Conservation (phyloP, 306 rosid species). For the Fagus crenata region DNA sequence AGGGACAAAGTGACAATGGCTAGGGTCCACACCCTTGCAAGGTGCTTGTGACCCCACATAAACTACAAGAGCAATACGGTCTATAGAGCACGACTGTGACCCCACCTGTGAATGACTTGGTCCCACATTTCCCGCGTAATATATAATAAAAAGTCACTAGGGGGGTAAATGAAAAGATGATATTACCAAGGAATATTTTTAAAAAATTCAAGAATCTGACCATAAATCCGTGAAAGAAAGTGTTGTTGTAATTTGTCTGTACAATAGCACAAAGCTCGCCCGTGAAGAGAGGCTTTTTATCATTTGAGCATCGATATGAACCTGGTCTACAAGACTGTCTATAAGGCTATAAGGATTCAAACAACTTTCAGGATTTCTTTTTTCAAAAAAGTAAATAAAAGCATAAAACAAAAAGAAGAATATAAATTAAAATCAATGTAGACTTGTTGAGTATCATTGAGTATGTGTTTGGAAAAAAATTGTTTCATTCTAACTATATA, state of each 20-base stretch:
- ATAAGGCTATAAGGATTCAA: not conserved
- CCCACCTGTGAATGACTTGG: constrained; percentile 23
- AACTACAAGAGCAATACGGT: not conserved
- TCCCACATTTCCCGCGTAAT: constrained; percentile 56
- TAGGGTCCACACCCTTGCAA: constrained; percentile 12
- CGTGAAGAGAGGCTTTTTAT: constrained; percentile 31
- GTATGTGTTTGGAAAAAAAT: no score
- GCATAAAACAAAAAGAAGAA: no score
- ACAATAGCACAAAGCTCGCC: constrained; percentile 8
- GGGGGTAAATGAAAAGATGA: constrained; percentile 6
- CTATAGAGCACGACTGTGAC: not conserved
- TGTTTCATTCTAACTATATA: no score
- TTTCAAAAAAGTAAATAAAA: no score
- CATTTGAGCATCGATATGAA: not conserved
- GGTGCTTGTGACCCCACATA: constrained; percentile 8
- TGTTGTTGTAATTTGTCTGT: not conserved
- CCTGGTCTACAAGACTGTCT: not conserved
- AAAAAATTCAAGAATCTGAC: not conserved
- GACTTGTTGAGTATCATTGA: no score
- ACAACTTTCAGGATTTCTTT: not conserved
- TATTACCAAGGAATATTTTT: not conserved
- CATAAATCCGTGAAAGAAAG: not conserved
- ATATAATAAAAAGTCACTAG: constrained; percentile 1
- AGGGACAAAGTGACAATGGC: constrained; percentile 8
- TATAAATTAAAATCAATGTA: no score